A percentile compares a stretch with the other conserved stretches of the same genome.
These are phyloP conservation scores for Asterella californica DNA, from an alignment of 225 moss, liverwort and hornwort genomes.

Conservation along the genomic window DNA sequence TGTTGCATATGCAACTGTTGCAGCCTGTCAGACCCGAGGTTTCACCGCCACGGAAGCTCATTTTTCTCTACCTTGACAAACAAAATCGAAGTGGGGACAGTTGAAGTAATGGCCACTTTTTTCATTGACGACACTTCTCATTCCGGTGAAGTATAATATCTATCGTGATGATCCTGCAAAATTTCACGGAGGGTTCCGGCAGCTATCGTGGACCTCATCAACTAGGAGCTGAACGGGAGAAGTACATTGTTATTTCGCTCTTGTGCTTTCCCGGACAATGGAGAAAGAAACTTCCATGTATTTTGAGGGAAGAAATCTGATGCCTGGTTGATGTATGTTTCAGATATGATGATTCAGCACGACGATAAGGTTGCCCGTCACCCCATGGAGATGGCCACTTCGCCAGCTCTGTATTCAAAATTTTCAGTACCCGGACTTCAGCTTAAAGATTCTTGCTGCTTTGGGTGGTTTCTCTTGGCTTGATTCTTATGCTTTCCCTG, in stretches of 20 bases:
- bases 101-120: too few species aligned
- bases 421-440: neutral
- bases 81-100: too few species aligned
- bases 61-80: too few species aligned
- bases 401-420: neutral
- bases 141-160: neutral
- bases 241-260: neutral
- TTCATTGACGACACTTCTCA: neutral
- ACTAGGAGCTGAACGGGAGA: neutral
- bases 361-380: neutral
- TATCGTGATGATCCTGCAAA: neutral
- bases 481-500: conserved; percentile 37
- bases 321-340: neutral
- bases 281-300: neutral
- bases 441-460: conserved; percentile 7
- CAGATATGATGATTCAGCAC: neutral
- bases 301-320: neutral
- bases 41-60: too few species aligned
- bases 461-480: conserved; percentile 22
- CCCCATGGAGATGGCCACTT: neutral
- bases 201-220: neutral
- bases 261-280: neutral
- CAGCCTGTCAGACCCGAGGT: too few species aligned
- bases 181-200: neutral
- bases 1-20: too few species aligned